Percentiles rank a stretch among this genome's conserved stretches.
phyloP scores from a whole-genome alignment of 2,329 filamentous ascomycete genomes.

The Stagonosporopsis tanaceti region DNA sequence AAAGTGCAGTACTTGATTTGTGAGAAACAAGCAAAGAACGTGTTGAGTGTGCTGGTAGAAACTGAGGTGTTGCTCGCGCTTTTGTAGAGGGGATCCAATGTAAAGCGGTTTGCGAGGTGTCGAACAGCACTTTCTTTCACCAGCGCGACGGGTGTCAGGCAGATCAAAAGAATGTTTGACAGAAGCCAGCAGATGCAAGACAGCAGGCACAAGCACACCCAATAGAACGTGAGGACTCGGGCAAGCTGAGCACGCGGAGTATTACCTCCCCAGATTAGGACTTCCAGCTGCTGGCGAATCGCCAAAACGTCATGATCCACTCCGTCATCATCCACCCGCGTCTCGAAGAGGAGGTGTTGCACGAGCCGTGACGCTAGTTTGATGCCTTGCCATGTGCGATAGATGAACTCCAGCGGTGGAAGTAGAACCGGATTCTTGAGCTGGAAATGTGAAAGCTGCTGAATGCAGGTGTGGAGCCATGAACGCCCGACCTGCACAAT shows the following conservation, averaged over 20 bases:
- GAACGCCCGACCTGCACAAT: too few relatives aligned
- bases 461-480: too few relatives aligned
- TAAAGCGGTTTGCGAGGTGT: background rate
- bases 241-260: background rate
- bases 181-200: background rate
- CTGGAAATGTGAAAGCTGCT: too few relatives aligned
- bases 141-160: background rate
- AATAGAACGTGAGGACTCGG: background rate
- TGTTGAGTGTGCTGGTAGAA: background rate
- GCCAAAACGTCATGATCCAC: background rate
- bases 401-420: background rate
- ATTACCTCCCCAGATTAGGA: background rate
- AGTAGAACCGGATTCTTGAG: too few relatives aligned
- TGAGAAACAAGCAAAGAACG: background rate
- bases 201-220: background rate
- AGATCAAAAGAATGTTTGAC: background rate
- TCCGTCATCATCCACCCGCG: background rate
- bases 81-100: too few relatives aligned
- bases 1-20: background rate
- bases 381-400: background rate
- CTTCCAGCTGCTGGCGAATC: background rate
- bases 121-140: background rate
- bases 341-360: background rate
- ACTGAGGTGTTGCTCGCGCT: background rate
- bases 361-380: background rate